phyloP scores from a whole-genome alignment of 495 filamentous ascomycete species.

The Penicillium paradoxum region DNA sequence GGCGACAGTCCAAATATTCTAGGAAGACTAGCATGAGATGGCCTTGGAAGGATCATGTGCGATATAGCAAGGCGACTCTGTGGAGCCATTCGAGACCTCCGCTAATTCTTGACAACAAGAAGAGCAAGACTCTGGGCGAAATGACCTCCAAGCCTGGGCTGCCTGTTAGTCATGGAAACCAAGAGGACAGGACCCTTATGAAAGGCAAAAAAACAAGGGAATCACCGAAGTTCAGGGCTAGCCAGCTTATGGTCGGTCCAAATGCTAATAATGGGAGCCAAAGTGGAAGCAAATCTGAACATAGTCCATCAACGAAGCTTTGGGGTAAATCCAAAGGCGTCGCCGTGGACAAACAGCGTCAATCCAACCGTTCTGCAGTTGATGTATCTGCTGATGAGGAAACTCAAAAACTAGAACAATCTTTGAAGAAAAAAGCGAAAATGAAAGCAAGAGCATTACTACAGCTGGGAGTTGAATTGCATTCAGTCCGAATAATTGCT shows the following conservation, averaged over 20 bases:
- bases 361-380: background rate
- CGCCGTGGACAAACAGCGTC: background rate
- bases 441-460: too few species aligned
- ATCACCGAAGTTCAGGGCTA: background rate
- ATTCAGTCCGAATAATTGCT: too few species aligned
- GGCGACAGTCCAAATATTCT: too few species aligned
- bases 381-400: background rate
- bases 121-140: background rate
- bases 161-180: background rate
- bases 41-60: background rate
- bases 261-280: background rate
- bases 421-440: too few species aligned
- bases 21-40: background rate
- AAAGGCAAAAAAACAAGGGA: background rate
- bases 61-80: background rate
- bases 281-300: background rate
- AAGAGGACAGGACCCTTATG: background rate
- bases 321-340: background rate
- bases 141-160: background rate
- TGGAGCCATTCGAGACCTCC: background rate
- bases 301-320: background rate
- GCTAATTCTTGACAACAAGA: background rate
- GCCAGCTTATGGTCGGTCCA: too few species aligned
- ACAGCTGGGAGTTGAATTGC: too few species aligned
- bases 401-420: too few species aligned